A percentile compares a stretch with the other conserved stretches of the same genome.
Conservation (phyloP, 2,329 filamentous ascomycete genomes). For the Anisogramma anomala region DNA sequence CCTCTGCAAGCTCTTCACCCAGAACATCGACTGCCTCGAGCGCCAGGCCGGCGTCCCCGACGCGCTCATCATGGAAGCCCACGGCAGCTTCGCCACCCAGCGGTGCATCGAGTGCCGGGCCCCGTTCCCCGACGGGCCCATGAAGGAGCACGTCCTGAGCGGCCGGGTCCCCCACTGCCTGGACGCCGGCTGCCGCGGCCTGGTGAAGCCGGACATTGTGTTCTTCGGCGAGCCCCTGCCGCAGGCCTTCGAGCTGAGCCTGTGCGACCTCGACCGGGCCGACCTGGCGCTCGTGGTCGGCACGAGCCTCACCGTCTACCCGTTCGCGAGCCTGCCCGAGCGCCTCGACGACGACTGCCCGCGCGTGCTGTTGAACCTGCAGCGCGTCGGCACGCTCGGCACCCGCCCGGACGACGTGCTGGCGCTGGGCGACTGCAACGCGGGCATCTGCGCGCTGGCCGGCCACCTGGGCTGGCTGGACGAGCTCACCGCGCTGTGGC, state of each 20-base stretch:
- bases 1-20: constrained; percentile 80
- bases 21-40: constrained; percentile 96
- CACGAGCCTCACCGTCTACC: constrained; percentile 76
- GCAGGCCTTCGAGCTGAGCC: constrained; percentile 45
- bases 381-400: constrained; percentile 70
- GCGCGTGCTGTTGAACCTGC: constrained; percentile 76
- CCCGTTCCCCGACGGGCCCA: constrained; percentile 59
- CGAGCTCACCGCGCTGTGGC: constrained; percentile 71
- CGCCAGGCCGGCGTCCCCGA: constrained; percentile 71
- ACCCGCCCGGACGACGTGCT: constrained; percentile 73
- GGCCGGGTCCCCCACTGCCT: constrained; percentile 62
- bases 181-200: constrained; percentile 51
- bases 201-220: constrained; percentile 90
- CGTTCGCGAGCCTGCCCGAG: constrained; percentile 71
- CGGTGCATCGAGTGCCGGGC: constrained; percentile 79
- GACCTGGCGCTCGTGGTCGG: constrained; percentile 47
- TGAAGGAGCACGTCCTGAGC: constrained; percentile 56
- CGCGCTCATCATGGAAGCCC: constrained; percentile 79
- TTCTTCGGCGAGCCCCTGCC: constrained; percentile 69
- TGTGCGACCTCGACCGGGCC: constrained; percentile 33
- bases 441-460: constrained; percentile 66
- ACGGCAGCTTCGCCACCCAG: constrained; percentile 88
- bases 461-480: constrained; percentile 72
- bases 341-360: constrained; percentile 52
- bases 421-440: constrained; percentile 71